phyloP scores from a whole-genome alignment of 2,329 filamentous ascomycete species.

The Microthyrium microscopicum region DNA sequence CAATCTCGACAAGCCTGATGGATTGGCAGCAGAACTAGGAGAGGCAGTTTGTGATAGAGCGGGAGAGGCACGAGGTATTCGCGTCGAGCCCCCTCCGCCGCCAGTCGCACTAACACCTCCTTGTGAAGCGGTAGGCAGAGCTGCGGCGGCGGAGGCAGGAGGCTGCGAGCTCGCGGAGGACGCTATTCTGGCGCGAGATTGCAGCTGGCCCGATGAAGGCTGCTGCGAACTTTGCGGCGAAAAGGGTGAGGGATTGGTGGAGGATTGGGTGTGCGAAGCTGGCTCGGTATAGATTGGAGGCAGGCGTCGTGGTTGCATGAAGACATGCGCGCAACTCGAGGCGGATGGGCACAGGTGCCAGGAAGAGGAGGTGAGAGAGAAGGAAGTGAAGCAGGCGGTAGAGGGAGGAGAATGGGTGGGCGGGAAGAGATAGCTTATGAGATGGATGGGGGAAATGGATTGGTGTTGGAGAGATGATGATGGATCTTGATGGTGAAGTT shows the following conservation, averaged over 20 bases:
- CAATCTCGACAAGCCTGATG: constrained; percentile 57
- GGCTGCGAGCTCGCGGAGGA: constrained; percentile 36
- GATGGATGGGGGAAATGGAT: no score
- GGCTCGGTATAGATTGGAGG: constrained; percentile 10
- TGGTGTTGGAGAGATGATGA: no score
- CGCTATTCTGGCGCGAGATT: constrained; percentile 34
- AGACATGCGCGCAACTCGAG: constrained; percentile 20
- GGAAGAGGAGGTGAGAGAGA: not conserved
- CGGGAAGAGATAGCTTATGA: no score
- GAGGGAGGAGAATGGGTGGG: no score
- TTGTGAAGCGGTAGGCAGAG: constrained; percentile 29
- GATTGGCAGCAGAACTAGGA: constrained; percentile 19
- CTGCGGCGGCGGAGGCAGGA: constrained; percentile 37
- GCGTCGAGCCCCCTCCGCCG: constrained; percentile 37
- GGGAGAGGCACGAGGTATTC: constrained; percentile 43
- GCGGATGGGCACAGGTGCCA: constrained; percentile 12
- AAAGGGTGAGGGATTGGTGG: constrained; percentile 32
- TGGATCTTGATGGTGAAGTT: no score
- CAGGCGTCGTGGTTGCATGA: not conserved
- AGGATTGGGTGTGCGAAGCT: constrained; percentile 16
- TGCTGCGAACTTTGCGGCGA: constrained; percentile 25
- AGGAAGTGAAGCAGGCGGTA: no score
- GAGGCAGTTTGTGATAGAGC: constrained; percentile 33
- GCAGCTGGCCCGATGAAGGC: constrained; percentile 4
- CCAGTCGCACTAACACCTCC: constrained; percentile 33